Percentiles rank a stretch among this genome's conserved stretches.
phyloP scores from a whole-genome alignment of 2,329 filamentous ascomycete species.

The Fusarium verticillioides region DNA sequence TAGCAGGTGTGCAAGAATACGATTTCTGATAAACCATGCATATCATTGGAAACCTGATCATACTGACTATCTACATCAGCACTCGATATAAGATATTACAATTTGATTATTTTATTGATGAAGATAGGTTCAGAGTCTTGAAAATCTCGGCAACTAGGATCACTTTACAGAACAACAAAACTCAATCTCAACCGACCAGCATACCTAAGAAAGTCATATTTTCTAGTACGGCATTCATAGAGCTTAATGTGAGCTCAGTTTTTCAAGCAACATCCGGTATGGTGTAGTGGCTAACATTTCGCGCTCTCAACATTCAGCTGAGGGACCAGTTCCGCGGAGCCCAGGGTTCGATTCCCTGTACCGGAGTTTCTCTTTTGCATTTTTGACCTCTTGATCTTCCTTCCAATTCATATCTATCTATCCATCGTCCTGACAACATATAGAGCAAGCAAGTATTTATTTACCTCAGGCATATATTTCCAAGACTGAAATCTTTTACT shows the following conservation, averaged over 20 bases:
- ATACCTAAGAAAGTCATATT: background rate
- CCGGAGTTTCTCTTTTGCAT: constrained; percentile 29
- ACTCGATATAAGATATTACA: background rate
- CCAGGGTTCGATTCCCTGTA: constrained; percentile 46
- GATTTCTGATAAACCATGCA: background rate
- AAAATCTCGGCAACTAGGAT: background rate
- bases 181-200: background rate
- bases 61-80: background rate
- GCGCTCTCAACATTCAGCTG: constrained; percentile 44
- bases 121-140: background rate
- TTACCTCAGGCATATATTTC: background rate
- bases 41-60: background rate
- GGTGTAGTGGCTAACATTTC: constrained; percentile 51
- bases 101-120: background rate
- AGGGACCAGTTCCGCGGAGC: constrained; percentile 37
- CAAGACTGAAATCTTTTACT: background rate
- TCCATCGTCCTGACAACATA: background rate
- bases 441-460: background rate
- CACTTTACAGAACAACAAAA: background rate
- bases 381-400: background rate
- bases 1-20: background rate
- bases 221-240: accelerated
- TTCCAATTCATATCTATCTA: background rate
- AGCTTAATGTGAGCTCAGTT: accelerated
- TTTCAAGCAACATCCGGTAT: constrained; percentile 41